These are phyloP conservation scores for Clitopilus passeckerianus DNA, from an alignment of 768 basidiomycete species.

Conservation along the genomic window DNA sequence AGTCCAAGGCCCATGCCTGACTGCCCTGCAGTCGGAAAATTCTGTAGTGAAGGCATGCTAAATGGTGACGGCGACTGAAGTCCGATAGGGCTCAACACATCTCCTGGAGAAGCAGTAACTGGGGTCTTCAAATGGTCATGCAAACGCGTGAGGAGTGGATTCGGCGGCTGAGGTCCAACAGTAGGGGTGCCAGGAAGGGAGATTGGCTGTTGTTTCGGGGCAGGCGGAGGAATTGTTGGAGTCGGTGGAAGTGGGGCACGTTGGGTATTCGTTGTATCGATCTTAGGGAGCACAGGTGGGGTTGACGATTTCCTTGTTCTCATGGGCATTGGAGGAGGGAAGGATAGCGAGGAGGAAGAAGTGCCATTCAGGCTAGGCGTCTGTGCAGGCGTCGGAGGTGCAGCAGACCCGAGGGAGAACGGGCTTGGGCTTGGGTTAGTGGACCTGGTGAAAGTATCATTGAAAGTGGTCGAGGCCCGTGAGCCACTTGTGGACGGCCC, in stretches of 20 bases:
- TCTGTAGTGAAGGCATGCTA: constrained; percentile 3
- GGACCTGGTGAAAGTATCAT: constrained; percentile 4
- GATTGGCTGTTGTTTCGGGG: constrained; percentile 34
- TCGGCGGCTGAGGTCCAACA: constrained; percentile 19
- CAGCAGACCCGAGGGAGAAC: constrained; percentile 2
- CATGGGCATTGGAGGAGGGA: constrained; percentile 4
- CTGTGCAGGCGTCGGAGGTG: constrained; percentile 10
- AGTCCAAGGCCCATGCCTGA: neutral
- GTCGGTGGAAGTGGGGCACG: constrained; percentile 5
- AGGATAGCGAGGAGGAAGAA: neutral
- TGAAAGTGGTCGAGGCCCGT: constrained; percentile 1
- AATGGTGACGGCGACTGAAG: constrained; percentile 26
- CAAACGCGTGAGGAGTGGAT: constrained; percentile 26
- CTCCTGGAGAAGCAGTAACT: constrained; percentile 17
- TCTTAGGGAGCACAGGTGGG: constrained; percentile 16
- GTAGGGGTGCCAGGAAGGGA: constrained; percentile 45
- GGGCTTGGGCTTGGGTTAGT: constrained; percentile 13
- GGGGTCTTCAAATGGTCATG: constrained; percentile 22
- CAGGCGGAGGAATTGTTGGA: constrained; percentile 32
- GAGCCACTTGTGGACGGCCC: constrained; percentile 1
- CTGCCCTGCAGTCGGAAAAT: neutral
- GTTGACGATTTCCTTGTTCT: constrained; percentile 12
- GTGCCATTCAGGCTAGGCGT: constrained; percentile 7
- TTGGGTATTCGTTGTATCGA: constrained; percentile 15
- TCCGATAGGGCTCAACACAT: constrained; percentile 38